Conservation (phyloP, 208 protist species). For the Leishmania gerbilli region DNA sequence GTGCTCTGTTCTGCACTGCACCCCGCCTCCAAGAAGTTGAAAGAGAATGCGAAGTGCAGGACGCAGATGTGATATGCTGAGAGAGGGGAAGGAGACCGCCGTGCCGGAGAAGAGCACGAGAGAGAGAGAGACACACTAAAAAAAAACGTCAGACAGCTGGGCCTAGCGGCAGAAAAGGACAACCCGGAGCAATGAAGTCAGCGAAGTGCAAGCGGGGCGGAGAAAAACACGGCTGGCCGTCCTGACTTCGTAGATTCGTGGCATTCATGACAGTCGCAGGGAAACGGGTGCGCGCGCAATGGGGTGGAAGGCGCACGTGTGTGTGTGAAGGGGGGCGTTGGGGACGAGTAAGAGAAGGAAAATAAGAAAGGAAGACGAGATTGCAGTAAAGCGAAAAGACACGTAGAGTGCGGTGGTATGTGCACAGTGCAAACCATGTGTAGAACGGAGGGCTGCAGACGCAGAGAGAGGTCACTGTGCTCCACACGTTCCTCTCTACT, state of each 20-base stretch:
- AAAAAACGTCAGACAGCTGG: not conserved
- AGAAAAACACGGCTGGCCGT: slow-evolving; percentile 3
- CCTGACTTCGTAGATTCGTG: not conserved
- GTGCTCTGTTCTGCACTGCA: slow-evolving; percentile 6
- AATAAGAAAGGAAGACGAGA: not conserved
- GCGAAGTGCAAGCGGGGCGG: not conserved
- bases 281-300: not conserved
- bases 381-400: not conserved
- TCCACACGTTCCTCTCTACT: not conserved
- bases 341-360: not conserved
- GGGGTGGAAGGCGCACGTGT: not conserved
- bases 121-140: not conserved
- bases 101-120: not conserved
- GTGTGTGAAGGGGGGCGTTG: not conserved
- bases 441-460: not conserved
- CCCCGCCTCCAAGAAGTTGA: not conserved
- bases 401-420: not conserved
- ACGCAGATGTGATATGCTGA: not conserved
- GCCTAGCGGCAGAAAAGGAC: not conserved
- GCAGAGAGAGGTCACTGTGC: not conserved
- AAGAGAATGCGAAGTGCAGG: slow-evolving; percentile 17
- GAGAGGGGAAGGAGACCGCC: not conserved
- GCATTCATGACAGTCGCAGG: not conserved
- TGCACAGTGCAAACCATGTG: not conserved
- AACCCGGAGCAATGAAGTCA: not conserved